phyloP scores from a whole-genome alignment of 148 eudicot species.

The Oxyria digyna region DNA sequence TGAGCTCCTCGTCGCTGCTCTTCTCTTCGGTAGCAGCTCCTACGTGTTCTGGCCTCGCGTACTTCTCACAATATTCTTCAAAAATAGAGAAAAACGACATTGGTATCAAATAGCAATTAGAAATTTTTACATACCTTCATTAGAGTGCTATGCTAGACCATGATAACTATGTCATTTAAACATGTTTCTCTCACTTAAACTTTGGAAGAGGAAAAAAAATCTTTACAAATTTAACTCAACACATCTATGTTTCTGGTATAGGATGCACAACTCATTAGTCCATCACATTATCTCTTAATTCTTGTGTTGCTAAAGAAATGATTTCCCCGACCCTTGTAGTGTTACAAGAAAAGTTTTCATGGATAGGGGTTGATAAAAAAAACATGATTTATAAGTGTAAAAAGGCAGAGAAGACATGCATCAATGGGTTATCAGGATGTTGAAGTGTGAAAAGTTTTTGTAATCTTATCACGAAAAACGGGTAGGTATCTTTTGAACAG shows the following conservation, averaged over 20 bases:
- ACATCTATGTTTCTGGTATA: background rate
- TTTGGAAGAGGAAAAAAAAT: background rate
- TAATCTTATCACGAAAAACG: background rate
- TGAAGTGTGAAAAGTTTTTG: background rate
- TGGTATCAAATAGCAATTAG: background rate
- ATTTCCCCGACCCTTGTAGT: background rate
- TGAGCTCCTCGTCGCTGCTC: constrained; percentile 16
- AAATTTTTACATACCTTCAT: too few species aligned
- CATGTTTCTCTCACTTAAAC: background rate
- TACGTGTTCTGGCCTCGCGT: constrained; percentile 57
- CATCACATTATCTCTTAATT: too few species aligned
- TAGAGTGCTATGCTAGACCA: too few species aligned
- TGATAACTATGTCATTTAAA: background rate
- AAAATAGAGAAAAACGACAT: background rate
- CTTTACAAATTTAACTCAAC: background rate
- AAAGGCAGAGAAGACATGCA: background rate
- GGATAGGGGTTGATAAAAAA: background rate
- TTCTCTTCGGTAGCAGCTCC: constrained; percentile 31
- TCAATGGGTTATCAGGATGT: background rate
- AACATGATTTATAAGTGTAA: background rate
- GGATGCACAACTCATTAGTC: background rate
- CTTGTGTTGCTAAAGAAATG: background rate
- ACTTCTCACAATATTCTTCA: constrained; percentile 59
- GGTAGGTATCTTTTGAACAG: background rate
- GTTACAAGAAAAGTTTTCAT: background rate